Evolutionary conservation across 2,329 filamentous ascomycete genomes (phyloP), one percentile per base, ranked within the genome.

Genomic region (Myriosclerotinia scirpicola): DNA sequence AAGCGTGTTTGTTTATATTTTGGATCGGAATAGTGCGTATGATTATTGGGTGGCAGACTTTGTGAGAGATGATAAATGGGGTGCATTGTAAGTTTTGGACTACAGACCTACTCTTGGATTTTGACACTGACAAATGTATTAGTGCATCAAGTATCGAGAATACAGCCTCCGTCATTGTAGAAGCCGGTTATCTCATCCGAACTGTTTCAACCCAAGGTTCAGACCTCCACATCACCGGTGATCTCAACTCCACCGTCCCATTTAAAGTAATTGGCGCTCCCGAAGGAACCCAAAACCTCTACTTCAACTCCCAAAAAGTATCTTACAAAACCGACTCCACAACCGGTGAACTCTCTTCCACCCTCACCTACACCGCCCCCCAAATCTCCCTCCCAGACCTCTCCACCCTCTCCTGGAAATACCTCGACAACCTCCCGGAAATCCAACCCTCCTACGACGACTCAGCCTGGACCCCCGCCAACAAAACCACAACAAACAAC

Each of bases 351-450:
- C 84, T 88, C 76, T 77, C 83, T 9, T 81, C 81, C 3, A 82
- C 77, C 6, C 77, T 87, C 40, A 77, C 80, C 9, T 88, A 84
- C 70, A 74, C 76, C 0, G 76, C 79, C 9, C 86, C 86, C 0
- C 75, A 78, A 0, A 69, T 90, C 50, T 72, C 74, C 0, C 71
- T 92, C 1, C 89, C 90, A 0, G 78, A 84, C 9, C 80, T 93
- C 2, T 79, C 81, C 17, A 75, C 79, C 0, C 76, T 91, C 12
- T 77, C 83, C 1, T 95, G 91, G 91, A 87, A 87, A 73, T 87
- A 85, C 67, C 73, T 91, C 30, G 87, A 94, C 76, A 85, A 85
- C 0, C 83, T 95, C 0, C 91, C 91, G 0, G 91, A 94, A 74
- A 80, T 91, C 8, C 76, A 83, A 59, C 69, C 80, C 0, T 77